Conservation (phyloP, 495 filamentous ascomycete genomes). For the Penicillium silybi region DNA sequence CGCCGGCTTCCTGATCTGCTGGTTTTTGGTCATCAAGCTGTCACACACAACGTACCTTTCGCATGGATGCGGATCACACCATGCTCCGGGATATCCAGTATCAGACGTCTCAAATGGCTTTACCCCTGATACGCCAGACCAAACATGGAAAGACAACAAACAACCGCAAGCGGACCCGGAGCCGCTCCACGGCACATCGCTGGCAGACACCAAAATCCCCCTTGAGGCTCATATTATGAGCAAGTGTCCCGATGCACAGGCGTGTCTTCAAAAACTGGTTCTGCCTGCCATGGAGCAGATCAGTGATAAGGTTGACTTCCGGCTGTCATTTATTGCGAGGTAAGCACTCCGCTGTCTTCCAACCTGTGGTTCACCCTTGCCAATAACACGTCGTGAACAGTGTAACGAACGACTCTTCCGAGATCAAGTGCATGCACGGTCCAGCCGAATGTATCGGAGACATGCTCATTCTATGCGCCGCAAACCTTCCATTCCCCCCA, state of each 20-base stretch:
- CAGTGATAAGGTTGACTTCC: constrained; percentile 82
- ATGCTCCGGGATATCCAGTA: not conserved
- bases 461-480: constrained; percentile 89
- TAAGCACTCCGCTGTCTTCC: constrained; percentile 28
- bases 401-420: constrained; percentile 34
- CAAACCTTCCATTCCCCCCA: constrained; percentile 51
- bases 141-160: not conserved
- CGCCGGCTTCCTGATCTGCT: constrained; percentile 14
- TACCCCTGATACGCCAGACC: not conserved
- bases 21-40: constrained; percentile 20
- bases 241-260: constrained; percentile 85
- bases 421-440: constrained; percentile 74
- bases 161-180: not conserved
- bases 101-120: not conserved
- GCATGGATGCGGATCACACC: not conserved
- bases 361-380: not conserved
- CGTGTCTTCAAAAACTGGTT: constrained; percentile 76
- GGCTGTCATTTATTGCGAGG: constrained; percentile 84
- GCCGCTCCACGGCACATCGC: not conserved
- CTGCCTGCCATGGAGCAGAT: constrained; percentile 82
- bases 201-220: constrained; percentile 51
- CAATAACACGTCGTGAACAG: constrained; percentile 12
- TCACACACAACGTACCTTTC: not conserved
- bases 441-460: constrained; percentile 89
- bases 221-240: constrained; percentile 92